Conservation (phyloP, 352 stramenopile species). For the Pythium brachiatum region DNA sequence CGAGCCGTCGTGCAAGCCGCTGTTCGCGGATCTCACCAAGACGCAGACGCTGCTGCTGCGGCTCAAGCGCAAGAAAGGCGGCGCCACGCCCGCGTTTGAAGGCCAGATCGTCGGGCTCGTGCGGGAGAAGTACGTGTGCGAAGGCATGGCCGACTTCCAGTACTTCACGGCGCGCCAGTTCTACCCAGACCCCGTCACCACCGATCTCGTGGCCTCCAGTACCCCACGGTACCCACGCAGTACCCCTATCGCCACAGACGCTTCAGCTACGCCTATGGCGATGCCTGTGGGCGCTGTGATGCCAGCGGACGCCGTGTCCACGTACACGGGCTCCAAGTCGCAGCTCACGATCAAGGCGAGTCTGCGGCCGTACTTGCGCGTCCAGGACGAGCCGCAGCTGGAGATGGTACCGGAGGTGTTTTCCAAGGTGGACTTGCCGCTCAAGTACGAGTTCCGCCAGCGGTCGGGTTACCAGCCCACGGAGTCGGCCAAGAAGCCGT, state of each 20-base stretch:
- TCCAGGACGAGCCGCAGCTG: constrained; percentile 47
- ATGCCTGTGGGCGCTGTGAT: constrained; percentile 16
- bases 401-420: constrained; percentile 83
- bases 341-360: constrained; percentile 49
- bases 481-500: constrained; percentile 53
- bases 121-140: constrained; percentile 79
- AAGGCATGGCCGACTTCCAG: constrained; percentile 87
- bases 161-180: constrained; percentile 72
- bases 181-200: constrained; percentile 32
- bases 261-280: background rate
- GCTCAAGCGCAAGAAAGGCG: constrained; percentile 35
- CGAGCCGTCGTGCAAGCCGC: constrained; percentile 79
- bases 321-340: constrained; percentile 38
- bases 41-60: constrained; percentile 73
- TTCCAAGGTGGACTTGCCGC: constrained; percentile 76
- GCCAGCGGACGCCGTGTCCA: constrained; percentile 26
- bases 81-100: constrained; percentile 5
- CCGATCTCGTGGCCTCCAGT: background rate
- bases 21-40: constrained; percentile 80
- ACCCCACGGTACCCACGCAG: too few species aligned
- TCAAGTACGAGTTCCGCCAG: constrained; percentile 85
- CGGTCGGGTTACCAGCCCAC: constrained; percentile 68
- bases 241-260: background rate
- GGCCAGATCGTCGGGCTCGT: constrained; percentile 64
- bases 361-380: constrained; percentile 57